Evolutionary conservation across 2,329 filamentous ascomycete genomes (phyloP).

Genomic region (Raffaelea arxii): DNA sequence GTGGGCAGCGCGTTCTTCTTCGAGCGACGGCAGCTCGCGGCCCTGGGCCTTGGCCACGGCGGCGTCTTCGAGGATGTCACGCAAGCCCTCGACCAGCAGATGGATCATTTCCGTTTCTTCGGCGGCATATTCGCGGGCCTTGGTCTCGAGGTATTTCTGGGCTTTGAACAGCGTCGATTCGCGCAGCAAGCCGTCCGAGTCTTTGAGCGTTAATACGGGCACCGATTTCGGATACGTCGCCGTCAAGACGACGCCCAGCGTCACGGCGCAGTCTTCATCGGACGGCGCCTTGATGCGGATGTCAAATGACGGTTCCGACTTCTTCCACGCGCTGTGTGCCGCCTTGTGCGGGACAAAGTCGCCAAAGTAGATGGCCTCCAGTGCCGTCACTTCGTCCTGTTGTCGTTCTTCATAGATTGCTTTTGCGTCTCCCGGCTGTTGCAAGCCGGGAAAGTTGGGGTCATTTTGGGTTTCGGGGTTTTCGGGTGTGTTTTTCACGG

Average conservation of each 20-base stretch:
- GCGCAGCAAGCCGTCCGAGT: constrained; percentile 52
- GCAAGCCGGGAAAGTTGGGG: constrained; percentile 43
- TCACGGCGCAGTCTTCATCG: constrained; percentile 61
- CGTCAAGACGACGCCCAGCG: constrained; percentile 70
- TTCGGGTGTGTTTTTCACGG: constrained; percentile 23
- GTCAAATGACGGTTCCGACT: constrained; percentile 75
- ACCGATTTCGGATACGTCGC: constrained; percentile 84
- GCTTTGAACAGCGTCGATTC: constrained; percentile 64
- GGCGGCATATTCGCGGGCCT: constrained; percentile 42
- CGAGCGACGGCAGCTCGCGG: constrained; percentile 70
- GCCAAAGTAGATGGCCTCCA: constrained; percentile 82
- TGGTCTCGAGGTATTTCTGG: constrained; percentile 49
- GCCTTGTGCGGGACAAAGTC: constrained; percentile 71
- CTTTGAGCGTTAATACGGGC: constrained; percentile 61
- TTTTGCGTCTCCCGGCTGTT: constrained; percentile 28
- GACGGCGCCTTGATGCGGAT: constrained; percentile 66
- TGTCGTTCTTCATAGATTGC: constrained; percentile 76
- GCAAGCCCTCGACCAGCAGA: constrained; percentile 57
- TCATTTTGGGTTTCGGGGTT: too few relatives aligned
- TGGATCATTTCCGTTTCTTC: constrained; percentile 52
- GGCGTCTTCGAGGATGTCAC: constrained; percentile 78
- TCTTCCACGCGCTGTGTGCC: constrained; percentile 76
- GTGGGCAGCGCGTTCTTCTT: constrained; percentile 78
- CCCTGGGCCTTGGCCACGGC: constrained; percentile 66
- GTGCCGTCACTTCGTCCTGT: constrained; percentile 74